phyloP scores from a whole-genome alignment of 139 green algal genomes.

The Chlamydomonas sphaeroides region DNA sequence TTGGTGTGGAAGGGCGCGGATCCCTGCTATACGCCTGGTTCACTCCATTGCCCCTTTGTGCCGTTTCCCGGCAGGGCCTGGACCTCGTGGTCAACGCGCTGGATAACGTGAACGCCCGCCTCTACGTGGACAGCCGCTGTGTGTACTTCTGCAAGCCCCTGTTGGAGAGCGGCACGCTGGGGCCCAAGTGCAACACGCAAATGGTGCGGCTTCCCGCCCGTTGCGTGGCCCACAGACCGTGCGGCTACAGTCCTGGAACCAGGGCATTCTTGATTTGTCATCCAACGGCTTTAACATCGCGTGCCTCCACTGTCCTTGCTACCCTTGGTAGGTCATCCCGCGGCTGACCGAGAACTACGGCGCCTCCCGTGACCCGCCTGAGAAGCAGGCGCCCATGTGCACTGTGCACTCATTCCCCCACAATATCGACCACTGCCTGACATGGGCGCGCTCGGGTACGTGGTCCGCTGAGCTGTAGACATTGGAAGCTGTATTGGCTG shows the following conservation, averaged over 20 bases:
- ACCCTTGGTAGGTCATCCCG: slow-evolving; percentile 88
- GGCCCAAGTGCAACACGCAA: slow-evolving; percentile 99
- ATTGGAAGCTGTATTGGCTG: too few species aligned
- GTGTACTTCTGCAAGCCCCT: slow-evolving; percentile 99
- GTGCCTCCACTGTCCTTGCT: too few species aligned
- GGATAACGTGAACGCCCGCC: slow-evolving; percentile 95
- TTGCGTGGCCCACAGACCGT: too few species aligned
- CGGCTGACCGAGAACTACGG: slow-evolving; percentile 98
- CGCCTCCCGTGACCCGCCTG: slow-evolving; percentile 86
- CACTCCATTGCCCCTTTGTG: too few species aligned
- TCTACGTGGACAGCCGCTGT: slow-evolving; percentile 90
- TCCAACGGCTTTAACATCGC: too few species aligned
- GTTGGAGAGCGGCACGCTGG: slow-evolving; percentile 96
- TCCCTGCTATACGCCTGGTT: too few species aligned
- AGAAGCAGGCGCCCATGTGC: slow-evolving; percentile 99
- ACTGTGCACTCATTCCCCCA: slow-evolving; percentile 99
- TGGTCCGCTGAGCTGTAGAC: too few species aligned
- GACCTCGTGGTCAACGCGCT: slow-evolving; percentile 97
- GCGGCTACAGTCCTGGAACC: too few species aligned
- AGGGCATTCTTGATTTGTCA: too few species aligned
- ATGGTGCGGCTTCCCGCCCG: too few species aligned
- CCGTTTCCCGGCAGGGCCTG: slow-evolving; percentile 42
- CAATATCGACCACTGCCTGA: slow-evolving; percentile 98
- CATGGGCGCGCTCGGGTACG: slow-evolving; percentile 81
- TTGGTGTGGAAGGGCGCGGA: too few species aligned